Base-by-base conservation (phyloP, 2,329 filamentous ascomycete genomes). In the Nigrospora osmanthi region DNA sequence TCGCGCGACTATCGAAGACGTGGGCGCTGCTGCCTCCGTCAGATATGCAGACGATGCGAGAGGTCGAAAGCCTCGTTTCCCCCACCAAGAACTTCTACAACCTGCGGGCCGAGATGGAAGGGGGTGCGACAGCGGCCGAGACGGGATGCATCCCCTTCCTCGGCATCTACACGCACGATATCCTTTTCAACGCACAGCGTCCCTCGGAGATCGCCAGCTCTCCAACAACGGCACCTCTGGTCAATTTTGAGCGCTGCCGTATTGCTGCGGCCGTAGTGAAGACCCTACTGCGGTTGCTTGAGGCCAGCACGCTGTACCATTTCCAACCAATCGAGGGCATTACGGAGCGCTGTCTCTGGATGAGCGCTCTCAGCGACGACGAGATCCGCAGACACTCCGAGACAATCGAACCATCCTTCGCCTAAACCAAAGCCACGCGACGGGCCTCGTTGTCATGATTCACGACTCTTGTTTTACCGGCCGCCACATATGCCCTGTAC, bases 181-280 rank as follows among this genome's bases (percentile, higher is more conserved):
- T 93, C 35, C 78, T 90, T 38, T 88, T 87, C 70, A 91, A 90
- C 56, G 81, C 83, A 1, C 85, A 91, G 60, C 80, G 88, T 50
- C 85, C 87, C 2, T 81, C 83, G 2, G 83, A 87, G 60, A 83
- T 90, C 52, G 80, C 81, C 2, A 79, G 76, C 54, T 85, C 80
- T 4, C 80, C 80, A 16, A 76, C 71, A 0, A 78, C 78, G 6
- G 77, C 85, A 49, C 81, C 82, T 13, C 70, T 93, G 38, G 78
- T 93, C 54, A 93, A 93, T 62, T 93, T 93, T 66, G 87, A 91
- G 67, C 77, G 85, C 47, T 89, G 85, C 54, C 83, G 88, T 48
- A 83, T 80, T 31, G 82, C 84, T 23, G 87, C 87, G 4, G 75
- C 77, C 1, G 83, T 90, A 35, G 83, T 91, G 52, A 93, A 93